Percentiles rank a stretch among this genome's conserved stretches.
Conservation (phyloP, 768 basidiomycete genomes). For the Boletus tomentosulus region DNA sequence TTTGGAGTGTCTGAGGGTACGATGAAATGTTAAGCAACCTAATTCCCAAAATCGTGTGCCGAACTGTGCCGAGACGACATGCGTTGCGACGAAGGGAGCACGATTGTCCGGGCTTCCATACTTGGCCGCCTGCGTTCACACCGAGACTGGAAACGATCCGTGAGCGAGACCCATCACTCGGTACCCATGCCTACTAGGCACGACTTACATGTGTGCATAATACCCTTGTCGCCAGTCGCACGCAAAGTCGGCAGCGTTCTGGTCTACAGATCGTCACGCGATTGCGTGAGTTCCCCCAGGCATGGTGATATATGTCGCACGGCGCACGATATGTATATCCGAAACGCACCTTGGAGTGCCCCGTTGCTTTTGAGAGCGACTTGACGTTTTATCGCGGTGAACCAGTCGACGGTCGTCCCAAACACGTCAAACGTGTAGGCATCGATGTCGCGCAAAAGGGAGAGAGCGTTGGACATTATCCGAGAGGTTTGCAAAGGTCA, state of each 20-base stretch:
- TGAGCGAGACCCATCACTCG: not conserved
- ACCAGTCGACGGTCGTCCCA: slow-evolving; percentile 49
- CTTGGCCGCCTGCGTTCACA: slow-evolving; percentile 45
- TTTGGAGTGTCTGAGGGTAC: too few relatives aligned
- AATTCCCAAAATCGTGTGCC: too few relatives aligned
- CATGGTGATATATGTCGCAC: not conserved
- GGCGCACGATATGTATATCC: not conserved
- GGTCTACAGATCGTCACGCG: slow-evolving; percentile 9
- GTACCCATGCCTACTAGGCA: not conserved
- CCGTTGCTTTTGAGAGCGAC: slow-evolving; percentile 14
- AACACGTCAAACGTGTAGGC: slow-evolving; percentile 48
- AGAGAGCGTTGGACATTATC: not conserved
- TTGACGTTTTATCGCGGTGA: slow-evolving; percentile 20
- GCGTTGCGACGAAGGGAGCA: too few relatives aligned
- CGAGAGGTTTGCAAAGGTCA: too few relatives aligned
- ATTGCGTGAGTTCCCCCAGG: not conserved
- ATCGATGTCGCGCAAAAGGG: slow-evolving; percentile 29
- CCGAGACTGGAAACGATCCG: slow-evolving; percentile 28
- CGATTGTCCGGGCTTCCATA: too few relatives aligned
- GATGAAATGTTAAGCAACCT: too few relatives aligned
- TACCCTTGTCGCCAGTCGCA: slow-evolving; percentile 57
- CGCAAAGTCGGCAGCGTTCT: slow-evolving; percentile 39
- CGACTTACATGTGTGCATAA: slow-evolving; percentile 19
- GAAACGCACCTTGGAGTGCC: slow-evolving; percentile 11
- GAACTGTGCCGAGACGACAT: too few relatives aligned